These are phyloP conservation scores for Blastocystis sp. DNA, from an alignment of 352 stramenopile species.

Conservation along the genomic window DNA sequence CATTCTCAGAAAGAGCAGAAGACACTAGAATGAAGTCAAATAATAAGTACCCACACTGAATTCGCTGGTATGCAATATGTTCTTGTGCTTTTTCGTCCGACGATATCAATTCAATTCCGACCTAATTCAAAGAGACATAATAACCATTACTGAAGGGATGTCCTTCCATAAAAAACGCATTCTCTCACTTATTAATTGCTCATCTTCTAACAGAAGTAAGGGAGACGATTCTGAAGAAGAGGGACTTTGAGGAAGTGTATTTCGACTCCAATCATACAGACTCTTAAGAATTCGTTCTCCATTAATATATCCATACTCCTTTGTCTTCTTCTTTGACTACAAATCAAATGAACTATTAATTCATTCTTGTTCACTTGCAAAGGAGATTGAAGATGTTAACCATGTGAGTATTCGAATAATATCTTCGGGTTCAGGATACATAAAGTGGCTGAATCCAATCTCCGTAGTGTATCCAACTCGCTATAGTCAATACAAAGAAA, in stretches of 20 bases:
- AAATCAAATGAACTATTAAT: background rate
- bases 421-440: conserved; percentile 43
- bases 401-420: conserved; percentile 13
- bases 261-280: background rate
- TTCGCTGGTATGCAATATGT: background rate
- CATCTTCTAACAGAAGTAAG: background rate
- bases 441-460: conserved; percentile 30
- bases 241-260: background rate
- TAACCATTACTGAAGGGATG: background rate
- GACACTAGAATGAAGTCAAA: background rate
- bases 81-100: background rate
- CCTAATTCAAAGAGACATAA: background rate
- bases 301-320: background rate
- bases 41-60: background rate
- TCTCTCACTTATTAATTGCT: background rate
- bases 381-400: conserved; percentile 19
- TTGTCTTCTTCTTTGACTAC: background rate
- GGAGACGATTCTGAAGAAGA: background rate
- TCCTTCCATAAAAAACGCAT: conserved; percentile 12
- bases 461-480: background rate
- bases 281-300: background rate
- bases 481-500: background rate
- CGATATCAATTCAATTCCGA: background rate
- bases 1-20: background rate
- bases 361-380: background rate